phyloP scores from a whole-genome alignment of 192 early-diverging fungal genomes.

The Coemansia sp. region DNA sequence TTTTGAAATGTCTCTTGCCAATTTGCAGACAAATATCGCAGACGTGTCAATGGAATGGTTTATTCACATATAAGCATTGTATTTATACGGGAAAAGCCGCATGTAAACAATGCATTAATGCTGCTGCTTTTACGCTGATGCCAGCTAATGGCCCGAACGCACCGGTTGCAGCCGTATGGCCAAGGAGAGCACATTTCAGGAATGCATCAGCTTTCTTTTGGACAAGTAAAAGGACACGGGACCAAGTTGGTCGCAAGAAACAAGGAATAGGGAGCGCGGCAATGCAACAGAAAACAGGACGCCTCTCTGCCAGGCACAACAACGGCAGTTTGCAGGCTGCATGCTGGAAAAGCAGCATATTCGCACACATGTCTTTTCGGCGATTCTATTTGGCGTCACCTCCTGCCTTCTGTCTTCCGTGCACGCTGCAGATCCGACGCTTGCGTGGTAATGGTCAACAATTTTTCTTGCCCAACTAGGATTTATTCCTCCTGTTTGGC shows the following conservation, averaged over 20 bases:
- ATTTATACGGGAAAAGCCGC: neutral
- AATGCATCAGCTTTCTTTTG: neutral
- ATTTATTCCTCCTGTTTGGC: neutral
- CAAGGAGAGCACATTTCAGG: neutral
- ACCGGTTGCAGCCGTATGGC: neutral
- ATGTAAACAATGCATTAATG: slow-evolving; percentile 1
- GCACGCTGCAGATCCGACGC: slow-evolving; percentile 1
- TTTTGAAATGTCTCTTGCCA: neutral
- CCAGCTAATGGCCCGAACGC: slow-evolving; percentile 2
- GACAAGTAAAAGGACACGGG: slow-evolving; percentile 1
- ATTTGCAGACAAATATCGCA: neutral
- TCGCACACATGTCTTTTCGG: slow-evolving; percentile 18
- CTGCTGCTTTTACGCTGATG: neutral
- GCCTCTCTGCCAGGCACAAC: slow-evolving; percentile 1
- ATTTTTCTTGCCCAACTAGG: neutral
- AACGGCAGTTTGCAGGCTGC: slow-evolving; percentile 6
- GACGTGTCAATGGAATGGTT: neutral
- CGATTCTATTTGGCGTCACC: slow-evolving; percentile 12
- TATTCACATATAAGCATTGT: neutral
- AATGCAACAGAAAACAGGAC: slow-evolving; percentile 3
- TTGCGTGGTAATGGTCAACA: slow-evolving; percentile 6
- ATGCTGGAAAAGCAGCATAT: slow-evolving; percentile 10
- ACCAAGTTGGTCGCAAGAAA: neutral
- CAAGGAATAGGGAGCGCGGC: neutral
- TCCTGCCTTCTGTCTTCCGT: neutral